phyloP scores from a whole-genome alignment of 768 basidiomycete species.

The Thelephora ganbajun region DNA sequence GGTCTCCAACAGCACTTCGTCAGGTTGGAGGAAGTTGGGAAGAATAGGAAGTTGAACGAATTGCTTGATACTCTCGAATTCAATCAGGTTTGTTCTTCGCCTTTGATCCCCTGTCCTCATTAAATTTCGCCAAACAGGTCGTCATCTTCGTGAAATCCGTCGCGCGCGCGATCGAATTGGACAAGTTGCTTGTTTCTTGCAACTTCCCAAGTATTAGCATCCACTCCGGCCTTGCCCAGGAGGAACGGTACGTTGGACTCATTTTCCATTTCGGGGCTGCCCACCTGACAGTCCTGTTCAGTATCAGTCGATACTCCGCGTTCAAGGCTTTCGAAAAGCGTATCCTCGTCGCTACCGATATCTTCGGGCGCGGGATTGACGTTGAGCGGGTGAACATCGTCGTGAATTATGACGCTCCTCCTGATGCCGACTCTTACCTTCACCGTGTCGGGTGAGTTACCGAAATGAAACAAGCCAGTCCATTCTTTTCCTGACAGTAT shows the following conservation, averaged over 20 bases:
- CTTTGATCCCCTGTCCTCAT: not conserved
- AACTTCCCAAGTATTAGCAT: constrained; percentile 98
- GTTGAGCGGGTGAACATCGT: constrained; percentile 99
- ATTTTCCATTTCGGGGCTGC: constrained; percentile 4
- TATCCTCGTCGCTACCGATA: constrained; percentile 96
- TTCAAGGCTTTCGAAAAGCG: constrained; percentile 99
- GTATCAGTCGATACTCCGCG: constrained; percentile 89
- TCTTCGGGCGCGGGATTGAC: constrained; percentile 98
- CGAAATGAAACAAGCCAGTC: not conserved
- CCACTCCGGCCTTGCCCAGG: constrained; percentile 87
- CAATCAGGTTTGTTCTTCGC: constrained; percentile 63
- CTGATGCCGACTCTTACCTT: constrained; percentile 95
- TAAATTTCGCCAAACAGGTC: constrained; percentile 41
- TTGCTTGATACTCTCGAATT: constrained; percentile 92
- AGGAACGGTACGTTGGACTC: constrained; percentile 66
- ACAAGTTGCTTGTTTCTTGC: constrained; percentile 91
- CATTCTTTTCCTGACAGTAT: not conserved
- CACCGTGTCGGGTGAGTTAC: constrained; percentile 83
- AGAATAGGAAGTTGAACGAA: constrained; percentile 96
- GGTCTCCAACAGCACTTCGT: constrained; percentile 98
- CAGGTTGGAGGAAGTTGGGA: constrained; percentile 86
- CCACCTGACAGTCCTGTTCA: constrained; percentile 16
- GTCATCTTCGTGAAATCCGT: constrained; percentile 99
- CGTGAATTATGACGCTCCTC: constrained; percentile 96
- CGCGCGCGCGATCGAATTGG: constrained; percentile 88